Percentiles rank a stretch among this genome's conserved stretches.
Evolutionary conservation across 495 filamentous ascomycete genomes (phyloP).

Genomic region (Penicillium mononematosum): DNA sequence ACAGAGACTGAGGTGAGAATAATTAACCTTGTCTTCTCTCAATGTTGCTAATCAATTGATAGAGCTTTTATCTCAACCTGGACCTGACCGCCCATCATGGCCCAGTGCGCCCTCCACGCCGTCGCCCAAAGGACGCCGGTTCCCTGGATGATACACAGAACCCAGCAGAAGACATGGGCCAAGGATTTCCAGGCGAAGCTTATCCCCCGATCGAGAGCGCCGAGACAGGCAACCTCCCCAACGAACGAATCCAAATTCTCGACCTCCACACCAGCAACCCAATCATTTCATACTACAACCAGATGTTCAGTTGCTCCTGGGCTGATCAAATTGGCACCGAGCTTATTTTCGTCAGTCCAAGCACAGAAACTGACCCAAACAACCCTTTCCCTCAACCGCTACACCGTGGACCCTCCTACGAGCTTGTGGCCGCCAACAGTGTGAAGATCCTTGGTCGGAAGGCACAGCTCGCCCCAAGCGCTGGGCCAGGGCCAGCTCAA

Average conservation of each 20-base stretch:
- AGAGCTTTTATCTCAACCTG: conserved; percentile 57
- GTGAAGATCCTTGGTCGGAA: conserved; percentile 50
- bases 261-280: conserved; percentile 73
- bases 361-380: conserved; percentile 30
- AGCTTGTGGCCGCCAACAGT: conserved; percentile 61
- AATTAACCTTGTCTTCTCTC: not conserved
- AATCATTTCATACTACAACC: conserved; percentile 69
- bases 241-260: conserved; percentile 69
- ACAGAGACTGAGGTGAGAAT: conserved; percentile 53
- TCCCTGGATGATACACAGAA: conserved; percentile 8
- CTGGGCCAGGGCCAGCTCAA: conserved; percentile 14
- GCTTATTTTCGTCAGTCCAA: conserved; percentile 61
- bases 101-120: conserved; percentile 35
- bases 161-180: conserved; percentile 14
- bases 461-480: conserved; percentile 39
- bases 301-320: conserved; percentile 76
- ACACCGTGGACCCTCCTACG: conserved; percentile 46
- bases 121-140: conserved; percentile 26
- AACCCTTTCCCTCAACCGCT: conserved; percentile 43
- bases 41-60: not conserved
- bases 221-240: conserved; percentile 24
- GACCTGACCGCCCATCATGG: conserved; percentile 51
- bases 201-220: conserved; percentile 25
- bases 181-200: conserved; percentile 14
- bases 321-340: conserved; percentile 76